Conservation (phyloP, 768 basidiomycete species). For the Piloderma croceum region DNA sequence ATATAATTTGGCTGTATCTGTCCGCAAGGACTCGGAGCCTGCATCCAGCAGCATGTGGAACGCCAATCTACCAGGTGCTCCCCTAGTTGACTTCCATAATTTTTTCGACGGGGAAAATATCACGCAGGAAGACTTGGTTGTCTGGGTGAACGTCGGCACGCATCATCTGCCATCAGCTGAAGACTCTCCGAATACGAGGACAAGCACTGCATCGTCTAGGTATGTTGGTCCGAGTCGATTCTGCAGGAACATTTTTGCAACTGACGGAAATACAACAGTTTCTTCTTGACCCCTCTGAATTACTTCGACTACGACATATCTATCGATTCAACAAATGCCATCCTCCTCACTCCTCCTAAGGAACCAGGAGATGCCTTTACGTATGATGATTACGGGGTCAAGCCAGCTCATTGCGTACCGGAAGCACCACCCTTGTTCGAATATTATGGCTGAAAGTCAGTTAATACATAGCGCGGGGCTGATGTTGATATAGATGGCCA, state of each 20-base stretch:
- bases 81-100: conserved; percentile 52
- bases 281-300: conserved; percentile 57
- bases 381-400: conserved; percentile 51
- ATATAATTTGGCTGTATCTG: conserved; percentile 54
- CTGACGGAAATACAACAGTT: conserved; percentile 29
- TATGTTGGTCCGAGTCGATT: no score
- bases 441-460: no score
- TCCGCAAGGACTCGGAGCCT: conserved; percentile 58
- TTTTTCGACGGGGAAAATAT: conserved; percentile 63
- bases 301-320: conserved; percentile 62
- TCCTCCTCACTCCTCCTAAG: conserved; percentile 32
- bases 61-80: conserved; percentile 51
- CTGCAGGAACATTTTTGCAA: background rate
- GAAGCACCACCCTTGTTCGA: conserved; percentile 32
- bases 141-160: conserved; percentile 65
- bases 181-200: conserved; percentile 57
- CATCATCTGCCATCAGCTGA: conserved; percentile 70
- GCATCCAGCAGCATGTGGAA: conserved; percentile 57
- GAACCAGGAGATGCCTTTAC: conserved; percentile 33
- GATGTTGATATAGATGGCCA: no score
- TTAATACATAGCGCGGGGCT: no score
- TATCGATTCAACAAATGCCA: conserved; percentile 50
- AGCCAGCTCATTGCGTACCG: conserved; percentile 35
- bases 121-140: conserved; percentile 59
- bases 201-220: conserved; percentile 51